Percentiles rank a stretch among this genome's conserved stretches.
Conservation (phyloP, 2,329 filamentous ascomycete species). For the Sphaerulina musiva region DNA sequence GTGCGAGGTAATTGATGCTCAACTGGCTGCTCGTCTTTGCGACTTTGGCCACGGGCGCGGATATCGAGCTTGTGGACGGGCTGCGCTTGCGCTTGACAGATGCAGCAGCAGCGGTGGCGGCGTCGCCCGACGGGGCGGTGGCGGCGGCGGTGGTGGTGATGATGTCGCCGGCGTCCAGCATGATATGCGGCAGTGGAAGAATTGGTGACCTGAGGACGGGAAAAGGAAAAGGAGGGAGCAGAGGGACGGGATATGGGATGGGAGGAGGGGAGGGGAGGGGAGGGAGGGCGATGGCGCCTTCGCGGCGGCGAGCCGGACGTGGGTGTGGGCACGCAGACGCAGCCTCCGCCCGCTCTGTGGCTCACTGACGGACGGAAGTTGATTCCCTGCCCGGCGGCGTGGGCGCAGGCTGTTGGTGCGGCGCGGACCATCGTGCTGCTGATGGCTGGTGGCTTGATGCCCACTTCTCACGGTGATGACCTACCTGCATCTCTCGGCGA, state of each 20-base stretch:
- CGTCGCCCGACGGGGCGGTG: neutral
- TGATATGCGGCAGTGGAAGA: neutral
- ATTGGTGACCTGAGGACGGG: constrained; percentile 9
- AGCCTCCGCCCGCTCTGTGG: neutral
- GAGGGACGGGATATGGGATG: too few species aligned
- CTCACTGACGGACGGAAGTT: neutral
- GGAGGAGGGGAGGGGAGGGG: neutral
- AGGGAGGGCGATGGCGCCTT: neutral
- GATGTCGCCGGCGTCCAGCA: constrained; percentile 11
- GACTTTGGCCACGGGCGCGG: constrained; percentile 19
- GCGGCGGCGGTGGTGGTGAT: constrained; percentile 1
- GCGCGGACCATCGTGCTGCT: neutral
- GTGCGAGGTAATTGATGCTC: constrained; percentile 62
- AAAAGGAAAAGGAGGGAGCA: constrained; percentile 1
- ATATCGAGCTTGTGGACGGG: constrained; percentile 32
- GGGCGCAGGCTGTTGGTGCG: neutral
- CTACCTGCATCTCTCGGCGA: too few species aligned
- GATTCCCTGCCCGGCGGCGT: neutral
- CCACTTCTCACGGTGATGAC: too few species aligned
- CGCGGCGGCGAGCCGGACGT: neutral
- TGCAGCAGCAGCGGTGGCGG: constrained; percentile 19
- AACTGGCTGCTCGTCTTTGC: constrained; percentile 53
- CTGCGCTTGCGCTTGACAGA: constrained; percentile 46
- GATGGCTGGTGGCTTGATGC: too few species aligned
- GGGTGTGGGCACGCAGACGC: constrained; percentile 1